These are phyloP conservation scores for Xylariaceae sp. DNA, from an alignment of 2,329 filamentous ascomycete genomes.

Conservation along the genomic window DNA sequence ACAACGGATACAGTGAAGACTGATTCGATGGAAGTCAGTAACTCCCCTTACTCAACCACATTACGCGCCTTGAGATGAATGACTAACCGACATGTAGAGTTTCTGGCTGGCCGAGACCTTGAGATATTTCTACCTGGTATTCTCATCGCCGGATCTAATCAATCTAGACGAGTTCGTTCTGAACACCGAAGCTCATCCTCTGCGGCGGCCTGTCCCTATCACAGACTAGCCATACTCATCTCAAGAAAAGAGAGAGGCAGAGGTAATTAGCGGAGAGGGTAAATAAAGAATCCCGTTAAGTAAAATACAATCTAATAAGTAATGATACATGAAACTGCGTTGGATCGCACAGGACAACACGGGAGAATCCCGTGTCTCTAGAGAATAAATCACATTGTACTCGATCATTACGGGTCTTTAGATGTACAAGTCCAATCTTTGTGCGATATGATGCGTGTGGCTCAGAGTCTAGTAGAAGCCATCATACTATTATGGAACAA, in stretches of 20 bases:
- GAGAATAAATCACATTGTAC: conserved; percentile 2
- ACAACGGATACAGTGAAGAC: conserved; percentile 47
- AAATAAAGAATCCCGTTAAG: neutral
- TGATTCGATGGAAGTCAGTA: conserved; percentile 38
- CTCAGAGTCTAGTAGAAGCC: neutral
- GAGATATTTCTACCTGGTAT: conserved; percentile 48
- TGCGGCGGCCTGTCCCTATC: conserved; percentile 27
- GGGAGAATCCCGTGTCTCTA: conserved; percentile 4
- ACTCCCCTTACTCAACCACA: neutral
- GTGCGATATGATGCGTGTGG: neutral
- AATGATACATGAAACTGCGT: conserved; percentile 24
- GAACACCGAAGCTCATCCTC: conserved; percentile 49
- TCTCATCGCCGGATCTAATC: conserved; percentile 57
- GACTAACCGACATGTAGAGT: conserved; percentile 58
- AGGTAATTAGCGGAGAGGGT: neutral
- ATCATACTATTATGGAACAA: neutral
- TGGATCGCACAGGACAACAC: conserved; percentile 8
- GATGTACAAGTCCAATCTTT: neutral
- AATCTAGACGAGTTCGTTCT: conserved; percentile 66
- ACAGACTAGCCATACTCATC: neutral
- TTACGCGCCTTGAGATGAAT: conserved; percentile 39
- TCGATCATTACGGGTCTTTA: neutral
- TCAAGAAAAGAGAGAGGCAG: neutral
- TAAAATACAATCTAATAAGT: conserved; percentile 18
- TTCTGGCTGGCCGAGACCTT: conserved; percentile 71